phyloP scores from a whole-genome alignment of 257 asterid species.

The Craterostigma plantagineum region DNA sequence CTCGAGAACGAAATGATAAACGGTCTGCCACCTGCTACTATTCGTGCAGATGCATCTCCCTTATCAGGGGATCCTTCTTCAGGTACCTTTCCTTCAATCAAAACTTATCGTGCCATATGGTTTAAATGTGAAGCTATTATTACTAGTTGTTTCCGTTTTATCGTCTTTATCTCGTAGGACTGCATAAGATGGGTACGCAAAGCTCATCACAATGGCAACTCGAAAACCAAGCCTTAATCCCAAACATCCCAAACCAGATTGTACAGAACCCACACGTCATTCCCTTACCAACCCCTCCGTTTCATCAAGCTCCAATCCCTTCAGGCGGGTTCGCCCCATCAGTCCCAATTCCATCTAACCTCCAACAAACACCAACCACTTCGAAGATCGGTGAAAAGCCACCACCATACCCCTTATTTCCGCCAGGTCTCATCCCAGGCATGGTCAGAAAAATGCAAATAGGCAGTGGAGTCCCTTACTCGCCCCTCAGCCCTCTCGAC shows the following conservation, averaged over 20 bases:
- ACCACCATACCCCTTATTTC: constrained; percentile 79
- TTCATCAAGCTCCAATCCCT: constrained; percentile 30
- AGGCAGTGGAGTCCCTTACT: constrained; percentile 98
- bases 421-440: constrained; percentile 96
- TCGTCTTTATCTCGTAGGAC: constrained; percentile 17
- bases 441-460: constrained; percentile 98
- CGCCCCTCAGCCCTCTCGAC: constrained; percentile 91
- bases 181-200: constrained; percentile 25
- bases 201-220: constrained; percentile 36
- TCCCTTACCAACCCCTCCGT: constrained; percentile 13
- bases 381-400: constrained; percentile 41
- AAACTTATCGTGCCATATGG: too few species aligned
- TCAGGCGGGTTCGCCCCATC: constrained; percentile 19
- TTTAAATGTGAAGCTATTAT: too few species aligned
- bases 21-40: constrained; percentile 35
- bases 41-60: constrained; percentile 25
- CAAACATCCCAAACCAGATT: constrained; percentile 31
- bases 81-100: constrained; percentile 24
- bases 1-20: constrained; percentile 73
- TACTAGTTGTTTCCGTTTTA: neutral
- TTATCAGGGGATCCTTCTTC: constrained; percentile 37
- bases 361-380: too few species aligned
- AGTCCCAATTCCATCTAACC: too few species aligned
- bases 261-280: constrained; percentile 7
- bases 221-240: constrained; percentile 27